A percentile compares a stretch with the other conserved stretches of the same genome.
Evolutionary conservation across 2,329 filamentous ascomycete species (phyloP).

Genomic region (Emmonsiellopsis sp.): DNA sequence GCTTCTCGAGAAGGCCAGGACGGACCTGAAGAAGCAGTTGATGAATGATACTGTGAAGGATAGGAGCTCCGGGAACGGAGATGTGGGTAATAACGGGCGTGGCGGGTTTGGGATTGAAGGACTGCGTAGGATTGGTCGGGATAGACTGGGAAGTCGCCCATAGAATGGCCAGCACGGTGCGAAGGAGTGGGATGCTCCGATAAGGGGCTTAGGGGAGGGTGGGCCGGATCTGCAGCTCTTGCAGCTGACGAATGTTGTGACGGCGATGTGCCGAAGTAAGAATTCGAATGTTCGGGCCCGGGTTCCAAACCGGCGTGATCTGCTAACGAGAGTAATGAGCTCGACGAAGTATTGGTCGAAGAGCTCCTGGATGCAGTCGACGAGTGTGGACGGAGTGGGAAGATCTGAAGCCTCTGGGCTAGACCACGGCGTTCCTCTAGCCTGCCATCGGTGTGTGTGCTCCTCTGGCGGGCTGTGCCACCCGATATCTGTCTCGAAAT

Average conservation of each 20-base stretch:
- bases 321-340: constrained; percentile 24
- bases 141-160: constrained; percentile 34
- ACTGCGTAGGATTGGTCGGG: constrained; percentile 40
- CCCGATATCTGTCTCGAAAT: constrained; percentile 10
- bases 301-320: constrained; percentile 7
- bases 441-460: constrained; percentile 8
- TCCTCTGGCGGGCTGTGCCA: constrained; percentile 7
- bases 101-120: constrained; percentile 35
- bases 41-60: constrained; percentile 25
- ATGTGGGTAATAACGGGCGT: constrained; percentile 28
- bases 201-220: constrained; percentile 11
- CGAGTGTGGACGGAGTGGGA: constrained; percentile 19
- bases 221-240: constrained; percentile 5
- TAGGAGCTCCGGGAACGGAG: constrained; percentile 35
- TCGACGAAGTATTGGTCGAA: constrained; percentile 33
- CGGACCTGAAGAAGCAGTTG: constrained; percentile 17
- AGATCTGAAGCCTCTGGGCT: constrained; percentile 11
- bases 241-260: constrained; percentile 4
- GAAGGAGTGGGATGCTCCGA: constrained; percentile 9
- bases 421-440: constrained; percentile 11
- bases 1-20: constrained; percentile 13
- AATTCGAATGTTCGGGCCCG: constrained; percentile 18
- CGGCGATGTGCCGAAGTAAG: constrained; percentile 4
- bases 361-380: constrained; percentile 25
- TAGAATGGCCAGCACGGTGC: constrained; percentile 12